These are phyloP conservation scores for Coemansia sp. DNA, from an alignment of 192 early-diverging fungal genomes.

Conservation along the genomic window DNA sequence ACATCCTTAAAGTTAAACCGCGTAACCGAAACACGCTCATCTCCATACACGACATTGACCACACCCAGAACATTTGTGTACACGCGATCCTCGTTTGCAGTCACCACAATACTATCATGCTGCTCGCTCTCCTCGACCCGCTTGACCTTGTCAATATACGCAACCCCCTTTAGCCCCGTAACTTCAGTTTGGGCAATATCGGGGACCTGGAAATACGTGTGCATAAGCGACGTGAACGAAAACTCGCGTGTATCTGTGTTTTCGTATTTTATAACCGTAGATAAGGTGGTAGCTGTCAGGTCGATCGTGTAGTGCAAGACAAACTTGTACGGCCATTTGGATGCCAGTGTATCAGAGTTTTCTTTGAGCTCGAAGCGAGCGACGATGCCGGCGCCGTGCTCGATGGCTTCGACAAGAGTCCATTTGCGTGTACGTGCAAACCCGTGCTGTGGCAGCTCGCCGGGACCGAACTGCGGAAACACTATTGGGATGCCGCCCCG, in stretches of 20 bases:
- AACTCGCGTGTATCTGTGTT: constrained; percentile 74
- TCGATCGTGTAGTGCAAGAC: constrained; percentile 77
- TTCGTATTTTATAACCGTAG: constrained; percentile 69
- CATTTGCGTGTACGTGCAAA: constrained; percentile 55
- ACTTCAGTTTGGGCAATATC: constrained; percentile 66
- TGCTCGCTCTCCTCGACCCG: constrained; percentile 50
- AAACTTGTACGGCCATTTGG: constrained; percentile 66
- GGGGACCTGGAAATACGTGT: constrained; percentile 82
- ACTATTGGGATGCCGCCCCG: constrained; percentile 74
- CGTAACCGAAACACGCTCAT: constrained; percentile 22
- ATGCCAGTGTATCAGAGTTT: constrained; percentile 34
- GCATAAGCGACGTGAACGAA: constrained; percentile 86
- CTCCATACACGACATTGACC: constrained; percentile 31
- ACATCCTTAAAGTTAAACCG: constrained; percentile 55
- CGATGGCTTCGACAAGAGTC: constrained; percentile 24
- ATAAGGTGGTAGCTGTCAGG: constrained; percentile 68
- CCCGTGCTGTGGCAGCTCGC: constrained; percentile 57
- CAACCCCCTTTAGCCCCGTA: constrained; percentile 60
- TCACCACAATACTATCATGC: constrained; percentile 60
- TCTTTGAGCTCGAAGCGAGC: constrained; percentile 49
- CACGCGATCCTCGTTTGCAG: constrained; percentile 80
- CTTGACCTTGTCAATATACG: constrained; percentile 74
- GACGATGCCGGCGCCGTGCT: constrained; percentile 39
- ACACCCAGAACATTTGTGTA: constrained; percentile 67
- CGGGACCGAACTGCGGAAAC: constrained; percentile 59